Evolutionary conservation across 805 yeast species (phyloP).

Genomic region (Myxozyma mucilagina): DNA sequence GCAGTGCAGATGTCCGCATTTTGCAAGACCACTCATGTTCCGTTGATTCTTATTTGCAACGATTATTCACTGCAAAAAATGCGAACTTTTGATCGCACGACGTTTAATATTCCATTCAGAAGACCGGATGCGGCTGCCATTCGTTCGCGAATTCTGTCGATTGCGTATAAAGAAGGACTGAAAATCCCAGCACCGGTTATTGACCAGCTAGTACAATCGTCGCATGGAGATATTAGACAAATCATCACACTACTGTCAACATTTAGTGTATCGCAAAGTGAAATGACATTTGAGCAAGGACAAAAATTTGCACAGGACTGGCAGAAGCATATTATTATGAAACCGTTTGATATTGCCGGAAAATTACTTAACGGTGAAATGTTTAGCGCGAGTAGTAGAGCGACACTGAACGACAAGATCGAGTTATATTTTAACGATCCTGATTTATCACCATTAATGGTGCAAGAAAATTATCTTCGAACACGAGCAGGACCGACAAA

Average conservation of each 20-base stretch:
- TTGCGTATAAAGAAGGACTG: slow-evolving; percentile 81
- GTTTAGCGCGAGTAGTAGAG: slow-evolving; percentile 54
- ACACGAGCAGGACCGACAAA: slow-evolving; percentile 44
- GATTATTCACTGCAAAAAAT: slow-evolving; percentile 90
- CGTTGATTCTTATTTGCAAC: slow-evolving; percentile 90
- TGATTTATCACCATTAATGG: slow-evolving; percentile 92
- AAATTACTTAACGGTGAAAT: slow-evolving; percentile 62
- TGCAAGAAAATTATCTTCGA: slow-evolving; percentile 84
- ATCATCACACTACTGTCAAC: slow-evolving; percentile 87
- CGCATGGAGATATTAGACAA: slow-evolving; percentile 91
- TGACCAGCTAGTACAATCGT: slow-evolving; percentile 79
- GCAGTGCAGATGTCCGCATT: slow-evolving; percentile 90
- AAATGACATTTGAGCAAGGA: slow-evolving; percentile 64
- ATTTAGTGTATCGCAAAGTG: slow-evolving; percentile 66
- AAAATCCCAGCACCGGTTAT: slow-evolving; percentile 77
- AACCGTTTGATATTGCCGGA: slow-evolving; percentile 87
- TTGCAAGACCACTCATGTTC: slow-evolving; percentile 78
- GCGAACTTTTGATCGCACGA: slow-evolving; percentile 88
- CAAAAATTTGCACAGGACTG: slow-evolving; percentile 53
- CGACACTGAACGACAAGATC: slow-evolving; percentile 74
- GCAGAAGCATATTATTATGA: slow-evolving; percentile 87
- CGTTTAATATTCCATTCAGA: slow-evolving; percentile 79
- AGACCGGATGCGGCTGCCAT: slow-evolving; percentile 84
- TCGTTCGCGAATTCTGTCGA: slow-evolving; percentile 82
- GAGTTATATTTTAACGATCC: slow-evolving; percentile 91